Evolutionary conservation across 257 asterid genomes (phyloP).

Genomic region (Voacanga thouarsii): DNA sequence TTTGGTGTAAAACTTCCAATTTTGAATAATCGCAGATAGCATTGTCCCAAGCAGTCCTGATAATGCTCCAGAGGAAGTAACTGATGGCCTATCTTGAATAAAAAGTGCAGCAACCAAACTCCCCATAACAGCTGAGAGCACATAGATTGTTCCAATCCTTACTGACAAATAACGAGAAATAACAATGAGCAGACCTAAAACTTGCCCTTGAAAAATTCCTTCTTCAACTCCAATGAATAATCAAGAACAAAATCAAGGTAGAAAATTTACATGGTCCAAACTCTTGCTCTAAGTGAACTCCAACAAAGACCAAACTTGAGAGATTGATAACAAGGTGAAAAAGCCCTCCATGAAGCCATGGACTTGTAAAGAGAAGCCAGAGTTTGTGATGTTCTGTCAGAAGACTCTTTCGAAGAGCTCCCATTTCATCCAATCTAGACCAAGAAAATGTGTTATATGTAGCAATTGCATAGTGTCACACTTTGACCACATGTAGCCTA

Average conservation of each 20-base stretch:
- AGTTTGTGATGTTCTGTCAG: conserved; percentile 44
- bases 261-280: conserved; percentile 67
- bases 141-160: conserved; percentile 60
- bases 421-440: conserved; percentile 64
- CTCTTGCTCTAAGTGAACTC: conserved; percentile 89
- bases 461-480: background rate
- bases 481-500: background rate
- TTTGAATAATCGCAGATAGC: conserved; percentile 62
- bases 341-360: conserved; percentile 81
- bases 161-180: conserved; percentile 38
- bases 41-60: conserved; percentile 82
- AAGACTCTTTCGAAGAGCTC: conserved; percentile 66
- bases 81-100: conserved; percentile 73
- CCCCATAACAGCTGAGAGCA: conserved; percentile 70
- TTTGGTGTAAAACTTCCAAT: conserved; percentile 65
- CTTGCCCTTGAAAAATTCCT: background rate
- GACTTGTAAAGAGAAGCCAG: conserved; percentile 79
- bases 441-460: background rate
- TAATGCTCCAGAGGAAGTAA: conserved; percentile 76
- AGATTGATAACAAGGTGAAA: conserved; percentile 70
- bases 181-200: background rate
- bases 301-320: conserved; percentile 60
- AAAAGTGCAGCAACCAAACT: conserved; percentile 65
- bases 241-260: background rate
- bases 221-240: background rate